phyloP scores from a whole-genome alignment of 306 rosid species.

The Hylodesmum podocarpum region DNA sequence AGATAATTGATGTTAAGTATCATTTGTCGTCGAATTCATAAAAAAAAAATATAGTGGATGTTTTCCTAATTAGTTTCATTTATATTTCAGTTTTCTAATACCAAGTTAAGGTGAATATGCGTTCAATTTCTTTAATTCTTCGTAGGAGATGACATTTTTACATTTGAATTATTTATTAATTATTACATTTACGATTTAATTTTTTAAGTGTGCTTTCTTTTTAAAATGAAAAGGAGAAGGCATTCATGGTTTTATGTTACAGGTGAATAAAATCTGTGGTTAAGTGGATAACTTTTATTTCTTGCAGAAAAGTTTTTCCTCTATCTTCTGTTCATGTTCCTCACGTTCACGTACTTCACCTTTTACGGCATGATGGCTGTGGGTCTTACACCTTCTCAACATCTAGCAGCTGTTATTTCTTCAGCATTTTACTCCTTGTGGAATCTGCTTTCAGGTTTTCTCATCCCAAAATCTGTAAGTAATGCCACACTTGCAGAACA shows the following conservation, averaged over 20 bases:
- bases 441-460: constrained; percentile 97
- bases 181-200: not conserved
- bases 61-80: not conserved
- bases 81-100: not conserved
- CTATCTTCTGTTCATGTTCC: constrained; percentile 84
- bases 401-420: constrained; percentile 78
- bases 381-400: constrained; percentile 83
- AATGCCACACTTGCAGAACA: not conserved
- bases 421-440: constrained; percentile 94
- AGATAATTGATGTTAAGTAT: not conserved
- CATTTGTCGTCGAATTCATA: not conserved
- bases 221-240: not conserved
- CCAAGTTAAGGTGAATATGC: not conserved
- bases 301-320: constrained; percentile 76
- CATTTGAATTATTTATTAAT: not conserved
- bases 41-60: not conserved
- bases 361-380: constrained; percentile 95
- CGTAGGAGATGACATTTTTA: not conserved
- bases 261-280: not conserved
- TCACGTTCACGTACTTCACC: constrained; percentile 93
- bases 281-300: not conserved
- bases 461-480: constrained; percentile 82
- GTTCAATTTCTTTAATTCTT: not conserved
- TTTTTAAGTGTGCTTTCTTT: not conserved
- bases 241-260: not conserved